Conservation (phyloP, 306 rosid genomes). For the Trichosanthes cucumerina region DNA sequence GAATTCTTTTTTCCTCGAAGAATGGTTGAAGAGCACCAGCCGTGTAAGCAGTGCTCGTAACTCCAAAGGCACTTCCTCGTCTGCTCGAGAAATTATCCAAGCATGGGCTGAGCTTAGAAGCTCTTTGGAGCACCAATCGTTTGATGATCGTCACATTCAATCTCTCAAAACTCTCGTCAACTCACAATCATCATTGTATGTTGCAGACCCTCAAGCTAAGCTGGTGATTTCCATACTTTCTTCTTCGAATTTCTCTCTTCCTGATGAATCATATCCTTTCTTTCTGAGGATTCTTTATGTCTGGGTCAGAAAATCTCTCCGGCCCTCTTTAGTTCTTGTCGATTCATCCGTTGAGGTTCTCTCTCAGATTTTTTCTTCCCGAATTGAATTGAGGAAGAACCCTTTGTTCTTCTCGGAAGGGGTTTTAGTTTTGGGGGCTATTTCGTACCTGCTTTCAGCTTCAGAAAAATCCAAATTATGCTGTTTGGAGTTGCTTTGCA, state of each 20-base stretch:
- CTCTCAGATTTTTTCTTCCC: constrained; percentile 23
- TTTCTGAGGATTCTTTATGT: constrained; percentile 54
- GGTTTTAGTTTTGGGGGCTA: constrained; percentile 50
- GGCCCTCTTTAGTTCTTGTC: constrained; percentile 34
- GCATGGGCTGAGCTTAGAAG: constrained; percentile 70
- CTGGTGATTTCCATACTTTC: constrained; percentile 56
- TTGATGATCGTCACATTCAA: constrained; percentile 34
- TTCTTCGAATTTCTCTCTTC: constrained; percentile 31
- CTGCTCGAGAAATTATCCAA: constrained; percentile 71
- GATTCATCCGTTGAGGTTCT: constrained; percentile 37
- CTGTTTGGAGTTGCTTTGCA: constrained; percentile 43
- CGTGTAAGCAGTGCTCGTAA: constrained; percentile 19
- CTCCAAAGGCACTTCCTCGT: constrained; percentile 23
- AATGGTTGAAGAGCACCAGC: constrained; percentile 50
- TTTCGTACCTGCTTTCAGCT: constrained; percentile 39
- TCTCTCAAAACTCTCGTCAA: constrained; percentile 49
- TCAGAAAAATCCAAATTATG: constrained; percentile 35
- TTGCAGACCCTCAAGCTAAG: constrained; percentile 76
- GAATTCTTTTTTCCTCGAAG: constrained; percentile 44
- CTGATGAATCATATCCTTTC: constrained; percentile 38
- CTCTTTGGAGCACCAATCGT: constrained; percentile 36
- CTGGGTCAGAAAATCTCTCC: constrained; percentile 67
- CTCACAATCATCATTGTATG: constrained; percentile 63
- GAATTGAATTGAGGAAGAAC: constrained; percentile 21
- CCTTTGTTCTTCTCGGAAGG: constrained; percentile 38